phyloP scores from a whole-genome alignment of 2,329 filamentous ascomycete genomes.

The Neofusicoccum cordaticola region DNA sequence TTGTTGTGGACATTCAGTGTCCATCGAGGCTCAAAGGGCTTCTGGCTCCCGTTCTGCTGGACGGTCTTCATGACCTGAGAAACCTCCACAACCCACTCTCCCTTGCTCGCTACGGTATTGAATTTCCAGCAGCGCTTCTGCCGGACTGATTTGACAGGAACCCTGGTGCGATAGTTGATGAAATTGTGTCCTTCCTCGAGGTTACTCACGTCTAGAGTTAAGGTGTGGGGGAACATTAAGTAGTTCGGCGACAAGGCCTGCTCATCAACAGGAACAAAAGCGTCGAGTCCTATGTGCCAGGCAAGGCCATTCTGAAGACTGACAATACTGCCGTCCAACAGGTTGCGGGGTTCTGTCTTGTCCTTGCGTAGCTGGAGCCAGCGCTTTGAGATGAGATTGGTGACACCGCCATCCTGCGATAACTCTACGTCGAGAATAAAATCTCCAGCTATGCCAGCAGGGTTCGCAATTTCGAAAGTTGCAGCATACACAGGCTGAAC shows the following conservation, averaged over 20 bases:
- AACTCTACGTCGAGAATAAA: not conserved
- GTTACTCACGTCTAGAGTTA: not conserved
- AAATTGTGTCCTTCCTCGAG: not conserved
- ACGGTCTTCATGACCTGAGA: not conserved
- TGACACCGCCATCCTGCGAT: not conserved
- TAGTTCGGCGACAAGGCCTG: not conserved
- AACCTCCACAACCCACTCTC: slow-evolving; percentile 2
- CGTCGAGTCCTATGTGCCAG: slow-evolving; percentile 4
- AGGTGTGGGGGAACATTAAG: not conserved
- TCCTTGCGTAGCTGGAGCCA: not conserved
- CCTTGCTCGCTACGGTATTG: not conserved
- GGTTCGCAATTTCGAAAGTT: slow-evolving; percentile 8
- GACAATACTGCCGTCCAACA: slow-evolving; percentile 4
- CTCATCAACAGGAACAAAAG: not conserved
- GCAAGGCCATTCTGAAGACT: not conserved
- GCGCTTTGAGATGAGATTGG: not conserved
- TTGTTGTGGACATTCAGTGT: not conserved
- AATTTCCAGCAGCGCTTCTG: slow-evolving; percentile 10
- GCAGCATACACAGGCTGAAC: slow-evolving; percentile 6
- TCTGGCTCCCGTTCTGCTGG: not conserved
- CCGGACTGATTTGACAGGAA: not conserved
- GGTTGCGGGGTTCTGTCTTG: not conserved
- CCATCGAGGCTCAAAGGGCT: not conserved
- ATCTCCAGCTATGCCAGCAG: not conserved
- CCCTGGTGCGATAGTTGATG: not conserved